A percentile compares a stretch with the other conserved stretches of the same genome.
phyloP scores from a whole-genome alignment of 805 yeast genomes.

The Clavispora santaluciae region DNA sequence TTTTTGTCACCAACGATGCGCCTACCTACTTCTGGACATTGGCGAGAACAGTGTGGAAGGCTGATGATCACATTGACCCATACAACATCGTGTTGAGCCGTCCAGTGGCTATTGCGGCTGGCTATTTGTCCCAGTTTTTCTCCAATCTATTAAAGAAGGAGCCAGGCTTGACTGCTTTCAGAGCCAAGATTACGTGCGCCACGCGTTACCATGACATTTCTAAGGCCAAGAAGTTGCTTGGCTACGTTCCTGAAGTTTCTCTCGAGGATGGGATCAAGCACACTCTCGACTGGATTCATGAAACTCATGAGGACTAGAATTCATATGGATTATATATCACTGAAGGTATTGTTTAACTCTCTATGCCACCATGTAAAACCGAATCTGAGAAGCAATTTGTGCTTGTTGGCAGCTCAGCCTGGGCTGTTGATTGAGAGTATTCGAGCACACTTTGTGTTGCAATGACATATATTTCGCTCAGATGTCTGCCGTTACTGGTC shows the following conservation, averaged over 20 bases:
- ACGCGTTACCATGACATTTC: constrained; percentile 86
- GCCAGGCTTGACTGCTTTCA: constrained; percentile 92
- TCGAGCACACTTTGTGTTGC: too few relatives aligned
- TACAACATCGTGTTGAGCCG: constrained; percentile 63
- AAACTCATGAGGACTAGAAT: constrained; percentile 30
- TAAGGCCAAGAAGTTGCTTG: constrained; percentile 76
- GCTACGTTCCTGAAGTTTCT: constrained; percentile 74
- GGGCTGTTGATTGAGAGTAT: too few relatives aligned
- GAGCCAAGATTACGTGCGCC: constrained; percentile 91
- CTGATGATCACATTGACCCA: constrained; percentile 80
- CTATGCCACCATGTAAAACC: too few relatives aligned
- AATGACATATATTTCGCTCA: too few relatives aligned
- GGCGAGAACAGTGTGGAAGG: constrained; percentile 96
- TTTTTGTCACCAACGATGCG: constrained; percentile 87
- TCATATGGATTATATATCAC: neutral
- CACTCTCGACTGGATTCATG: constrained; percentile 88
- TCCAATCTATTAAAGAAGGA: constrained; percentile 72
- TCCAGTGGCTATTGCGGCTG: constrained; percentile 74
- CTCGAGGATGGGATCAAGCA: constrained; percentile 73
- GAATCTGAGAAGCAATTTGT: too few relatives aligned
- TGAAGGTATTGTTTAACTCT: too few relatives aligned
- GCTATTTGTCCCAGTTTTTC: constrained; percentile 73
- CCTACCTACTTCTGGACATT: constrained; percentile 97
- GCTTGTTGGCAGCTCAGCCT: too few relatives aligned
- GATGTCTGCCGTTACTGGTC: too few relatives aligned